Conservation (phyloP, 2,329 filamentous ascomycete genomes). For the Aspergillus sp. region DNA sequence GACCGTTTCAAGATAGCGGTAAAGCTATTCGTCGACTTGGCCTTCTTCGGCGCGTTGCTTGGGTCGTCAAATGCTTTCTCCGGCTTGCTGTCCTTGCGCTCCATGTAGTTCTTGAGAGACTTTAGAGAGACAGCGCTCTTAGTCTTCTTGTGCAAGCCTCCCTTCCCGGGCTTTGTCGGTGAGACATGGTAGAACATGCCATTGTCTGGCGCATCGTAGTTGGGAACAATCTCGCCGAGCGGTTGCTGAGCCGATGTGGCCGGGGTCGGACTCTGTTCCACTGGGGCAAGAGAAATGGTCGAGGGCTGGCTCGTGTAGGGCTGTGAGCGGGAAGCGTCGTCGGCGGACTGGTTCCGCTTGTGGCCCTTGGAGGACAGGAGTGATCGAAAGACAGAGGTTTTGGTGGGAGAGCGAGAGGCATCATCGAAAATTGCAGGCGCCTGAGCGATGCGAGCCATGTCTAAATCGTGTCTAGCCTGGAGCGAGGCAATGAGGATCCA, state of each 20-base stretch:
- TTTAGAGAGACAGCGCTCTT: constrained; percentile 59
- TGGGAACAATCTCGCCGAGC: constrained; percentile 44
- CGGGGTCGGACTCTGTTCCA: constrained; percentile 54
- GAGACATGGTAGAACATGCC: constrained; percentile 32
- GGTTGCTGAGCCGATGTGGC: constrained; percentile 34
- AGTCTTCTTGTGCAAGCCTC: constrained; percentile 56
- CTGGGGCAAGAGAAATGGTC: constrained; percentile 45
- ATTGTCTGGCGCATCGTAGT: constrained; percentile 37
- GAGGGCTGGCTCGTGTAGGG: constrained; percentile 50
- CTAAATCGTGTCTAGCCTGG: constrained; percentile 25
- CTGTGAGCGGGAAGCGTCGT: constrained; percentile 32
- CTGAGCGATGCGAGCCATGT: constrained; percentile 40
- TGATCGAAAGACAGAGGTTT: constrained; percentile 56
- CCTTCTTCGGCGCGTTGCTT: constrained; percentile 65
- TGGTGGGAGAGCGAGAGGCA: constrained; percentile 38
- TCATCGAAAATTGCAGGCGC: constrained; percentile 44
- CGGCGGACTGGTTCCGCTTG: constrained; percentile 51
- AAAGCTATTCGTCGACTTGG: constrained; percentile 84
- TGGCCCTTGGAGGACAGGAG: constrained; percentile 57
- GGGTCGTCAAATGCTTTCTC: constrained; percentile 39
- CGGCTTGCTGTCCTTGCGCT: constrained; percentile 47
- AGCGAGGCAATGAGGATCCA: constrained; percentile 6
- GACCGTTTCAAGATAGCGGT: constrained; percentile 75
- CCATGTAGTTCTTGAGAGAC: constrained; percentile 52
- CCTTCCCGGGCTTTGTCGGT: constrained; percentile 43